Evolutionary conservation across 2,329 filamentous ascomycete genomes (phyloP).

Genomic region (Eutypa lata): DNA sequence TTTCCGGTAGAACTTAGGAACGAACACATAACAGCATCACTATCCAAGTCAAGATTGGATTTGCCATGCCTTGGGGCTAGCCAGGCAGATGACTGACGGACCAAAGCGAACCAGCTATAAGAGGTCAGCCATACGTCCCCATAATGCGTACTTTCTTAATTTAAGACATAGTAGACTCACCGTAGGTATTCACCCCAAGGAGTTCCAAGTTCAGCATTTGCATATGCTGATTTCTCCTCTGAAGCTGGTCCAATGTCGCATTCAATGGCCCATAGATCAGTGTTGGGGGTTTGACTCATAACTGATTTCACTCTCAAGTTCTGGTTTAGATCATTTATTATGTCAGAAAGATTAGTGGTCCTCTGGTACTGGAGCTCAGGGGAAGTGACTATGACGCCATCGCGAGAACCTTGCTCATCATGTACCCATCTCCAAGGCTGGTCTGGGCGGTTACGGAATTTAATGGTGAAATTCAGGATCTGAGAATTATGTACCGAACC

Average conservation of each 20-base stretch:
- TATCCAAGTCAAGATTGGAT: constrained; percentile 62
- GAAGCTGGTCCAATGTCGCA: constrained; percentile 53
- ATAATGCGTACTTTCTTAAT: neutral
- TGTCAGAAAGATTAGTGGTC: constrained; percentile 44
- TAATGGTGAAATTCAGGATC: constrained; percentile 65
- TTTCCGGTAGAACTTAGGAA: constrained; percentile 71
- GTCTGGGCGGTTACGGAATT: constrained; percentile 54
- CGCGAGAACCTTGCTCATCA: constrained; percentile 58
- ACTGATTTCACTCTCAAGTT: constrained; percentile 52
- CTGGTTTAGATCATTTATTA: constrained; percentile 57
- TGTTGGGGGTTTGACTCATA: constrained; percentile 64
- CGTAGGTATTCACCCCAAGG: constrained; percentile 57
- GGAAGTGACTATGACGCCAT: constrained; percentile 61
- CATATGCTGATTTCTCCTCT: constrained; percentile 55
- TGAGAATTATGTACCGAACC: constrained; percentile 44
- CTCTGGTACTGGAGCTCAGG: constrained; percentile 21
- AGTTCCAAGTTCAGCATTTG: constrained; percentile 56
- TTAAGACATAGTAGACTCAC: constrained; percentile 29
- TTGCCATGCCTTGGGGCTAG: constrained; percentile 83
- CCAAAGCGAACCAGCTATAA: constrained; percentile 73
- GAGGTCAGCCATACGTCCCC: constrained; percentile 13
- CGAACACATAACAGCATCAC: constrained; percentile 74
- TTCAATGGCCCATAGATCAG: constrained; percentile 68
- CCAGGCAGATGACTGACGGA: constrained; percentile 81
- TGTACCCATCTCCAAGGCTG: constrained; percentile 69